Evolutionary conservation across 225 moss, liverwort and hornwort genomes (phyloP).

Genomic region (Straminergon stramineum): DNA sequence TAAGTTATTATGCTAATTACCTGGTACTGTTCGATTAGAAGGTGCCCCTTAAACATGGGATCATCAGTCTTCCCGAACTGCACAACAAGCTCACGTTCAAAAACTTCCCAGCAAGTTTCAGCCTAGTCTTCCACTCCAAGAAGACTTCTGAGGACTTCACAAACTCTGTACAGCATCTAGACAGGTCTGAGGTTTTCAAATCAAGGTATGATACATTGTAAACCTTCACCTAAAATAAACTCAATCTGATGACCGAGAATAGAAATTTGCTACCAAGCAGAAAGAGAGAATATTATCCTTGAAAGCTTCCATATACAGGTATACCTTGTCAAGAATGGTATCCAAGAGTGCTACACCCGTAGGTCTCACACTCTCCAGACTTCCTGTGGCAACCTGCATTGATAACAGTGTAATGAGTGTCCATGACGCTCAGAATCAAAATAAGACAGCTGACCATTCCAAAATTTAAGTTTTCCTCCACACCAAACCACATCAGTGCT

Average conservation of each 20-base stretch:
- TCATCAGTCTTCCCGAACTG: constrained; percentile 86
- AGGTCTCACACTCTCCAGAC: constrained; percentile 92
- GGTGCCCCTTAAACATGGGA: constrained; percentile 81
- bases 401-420: not conserved
- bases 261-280: not conserved
- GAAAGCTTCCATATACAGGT: not conserved
- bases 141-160: not conserved
- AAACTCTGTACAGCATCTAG: not conserved
- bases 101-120: not conserved
- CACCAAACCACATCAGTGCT: not conserved
- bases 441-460: not conserved
- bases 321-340: constrained; percentile 82
- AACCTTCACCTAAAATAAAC: not conserved
- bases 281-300: not conserved
- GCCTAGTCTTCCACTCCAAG: not conserved
- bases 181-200: not conserved
- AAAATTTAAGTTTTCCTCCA: not conserved
- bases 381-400: constrained; percentile 84
- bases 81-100: constrained; percentile 11
- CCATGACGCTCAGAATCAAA: not conserved
- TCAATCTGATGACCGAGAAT: not conserved
- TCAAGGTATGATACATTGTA: not conserved
- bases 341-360: constrained; percentile 93
- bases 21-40: constrained; percentile 94
- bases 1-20: constrained; percentile 3